Conservation (phyloP, 257 asterid genomes). For the Solanum tacnaense region DNA sequence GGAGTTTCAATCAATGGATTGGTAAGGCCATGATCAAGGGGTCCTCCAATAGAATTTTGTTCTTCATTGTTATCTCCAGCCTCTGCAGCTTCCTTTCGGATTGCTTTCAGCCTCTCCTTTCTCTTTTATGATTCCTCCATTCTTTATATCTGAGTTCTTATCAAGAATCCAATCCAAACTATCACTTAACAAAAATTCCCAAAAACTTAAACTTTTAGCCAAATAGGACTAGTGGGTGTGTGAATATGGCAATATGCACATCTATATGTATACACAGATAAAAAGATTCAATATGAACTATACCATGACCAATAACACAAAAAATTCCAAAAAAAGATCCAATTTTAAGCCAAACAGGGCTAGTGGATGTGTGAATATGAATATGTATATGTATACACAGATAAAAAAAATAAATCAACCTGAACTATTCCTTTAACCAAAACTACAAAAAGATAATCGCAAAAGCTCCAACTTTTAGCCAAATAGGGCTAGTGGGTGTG, state of each 20-base stretch:
- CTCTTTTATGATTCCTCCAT: constrained; percentile 82
- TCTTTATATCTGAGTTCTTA: constrained; percentile 3
- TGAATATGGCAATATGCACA: neutral
- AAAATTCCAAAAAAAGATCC: neutral
- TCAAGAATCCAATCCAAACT: constrained; percentile 1
- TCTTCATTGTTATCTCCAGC: constrained; percentile 11
- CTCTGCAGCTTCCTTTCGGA: constrained; percentile 51
- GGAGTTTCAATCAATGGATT: constrained; percentile 55
- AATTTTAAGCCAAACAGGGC: neutral
- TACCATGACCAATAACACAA: neutral
- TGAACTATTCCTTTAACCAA: neutral
- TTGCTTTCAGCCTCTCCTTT: constrained; percentile 62
- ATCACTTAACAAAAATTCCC: neutral
- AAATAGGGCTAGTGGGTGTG: neutral
- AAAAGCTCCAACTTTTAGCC: neutral
- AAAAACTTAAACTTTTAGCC: neutral
- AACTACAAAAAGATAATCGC: neutral
- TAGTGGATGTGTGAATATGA: neutral
- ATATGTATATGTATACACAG: neutral
- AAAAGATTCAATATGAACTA: neutral
- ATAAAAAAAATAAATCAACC: neutral
- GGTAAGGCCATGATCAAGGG: constrained; percentile 32
- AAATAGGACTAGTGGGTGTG: neutral
- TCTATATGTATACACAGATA: neutral
- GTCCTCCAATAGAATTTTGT: constrained; percentile 12